Conservation (phyloP, 2,329 filamentous ascomycete genomes). For the Ophiostoma sp. region DNA sequence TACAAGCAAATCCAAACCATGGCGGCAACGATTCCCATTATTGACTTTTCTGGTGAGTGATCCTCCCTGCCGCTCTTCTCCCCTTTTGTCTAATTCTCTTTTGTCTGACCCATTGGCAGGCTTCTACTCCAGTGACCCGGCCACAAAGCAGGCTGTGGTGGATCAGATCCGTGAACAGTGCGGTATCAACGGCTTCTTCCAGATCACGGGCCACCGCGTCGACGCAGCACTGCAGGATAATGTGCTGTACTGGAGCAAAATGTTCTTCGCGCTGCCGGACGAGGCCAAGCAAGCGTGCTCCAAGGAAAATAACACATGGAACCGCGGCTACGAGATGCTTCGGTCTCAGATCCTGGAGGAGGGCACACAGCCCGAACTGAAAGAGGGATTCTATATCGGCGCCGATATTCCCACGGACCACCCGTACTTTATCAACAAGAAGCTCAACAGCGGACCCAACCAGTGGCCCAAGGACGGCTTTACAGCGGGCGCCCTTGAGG, state of each 20-base stretch:
- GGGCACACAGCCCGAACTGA: conserved; percentile 39
- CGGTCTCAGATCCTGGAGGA: conserved; percentile 37
- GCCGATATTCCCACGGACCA: conserved; percentile 31
- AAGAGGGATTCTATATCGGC: neutral
- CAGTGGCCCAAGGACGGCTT: conserved; percentile 34
- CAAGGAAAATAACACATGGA: conserved; percentile 39
- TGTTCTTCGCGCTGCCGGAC: conserved; percentile 49
- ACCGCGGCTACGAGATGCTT: conserved; percentile 41
- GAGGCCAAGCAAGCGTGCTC: conserved; percentile 43
- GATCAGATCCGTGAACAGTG: conserved; percentile 41
- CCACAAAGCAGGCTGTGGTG: conserved; percentile 23
- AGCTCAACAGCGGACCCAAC: conserved; percentile 35
- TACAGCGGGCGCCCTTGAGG: neutral
- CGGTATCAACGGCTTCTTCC: conserved; percentile 54
- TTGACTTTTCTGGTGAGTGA: conserved; percentile 29
- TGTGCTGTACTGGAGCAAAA: conserved; percentile 44
- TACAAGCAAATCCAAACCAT: no score
- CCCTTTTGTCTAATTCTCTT: neutral
- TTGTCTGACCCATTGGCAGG: neutral
- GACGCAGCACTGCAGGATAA: conserved; percentile 42
- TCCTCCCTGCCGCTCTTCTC: no score
- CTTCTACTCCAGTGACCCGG: conserved; percentile 24
- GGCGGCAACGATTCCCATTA: conserved; percentile 26
- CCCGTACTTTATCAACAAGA: conserved; percentile 27
- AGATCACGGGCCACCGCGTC: conserved; percentile 51